Percentiles rank a stretch among this genome's conserved stretches.
phyloP scores from a whole-genome alignment of 805 yeast species.

The Wickerhamia fluorescens region DNA sequence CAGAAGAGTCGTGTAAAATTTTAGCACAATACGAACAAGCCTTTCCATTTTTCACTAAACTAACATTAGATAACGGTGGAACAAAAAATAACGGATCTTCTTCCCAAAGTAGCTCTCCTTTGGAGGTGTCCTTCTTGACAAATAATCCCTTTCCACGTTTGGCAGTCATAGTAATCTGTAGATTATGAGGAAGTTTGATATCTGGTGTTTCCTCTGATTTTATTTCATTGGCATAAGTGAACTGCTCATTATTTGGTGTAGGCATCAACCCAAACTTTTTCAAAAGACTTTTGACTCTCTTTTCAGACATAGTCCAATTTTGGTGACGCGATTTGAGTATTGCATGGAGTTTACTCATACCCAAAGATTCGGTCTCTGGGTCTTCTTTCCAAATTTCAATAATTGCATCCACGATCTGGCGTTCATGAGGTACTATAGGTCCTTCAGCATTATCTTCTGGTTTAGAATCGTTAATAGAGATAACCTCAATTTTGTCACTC shows the following conservation, averaged over 20 bases:
- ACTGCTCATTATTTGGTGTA: constrained; percentile 24
- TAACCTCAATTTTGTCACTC: constrained; percentile 25
- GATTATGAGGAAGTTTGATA: constrained; percentile 31
- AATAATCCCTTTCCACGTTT: constrained; percentile 57
- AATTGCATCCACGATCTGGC: constrained; percentile 55
- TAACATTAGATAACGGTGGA: constrained; percentile 62
- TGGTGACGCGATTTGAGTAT: constrained; percentile 46
- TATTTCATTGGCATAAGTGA: constrained; percentile 49
- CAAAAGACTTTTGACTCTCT: constrained; percentile 46
- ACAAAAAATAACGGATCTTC: constrained; percentile 55
- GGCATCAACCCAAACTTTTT: constrained; percentile 48
- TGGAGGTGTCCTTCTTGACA: constrained; percentile 39
- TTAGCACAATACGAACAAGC: constrained; percentile 73
- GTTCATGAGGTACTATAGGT: constrained; percentile 45
- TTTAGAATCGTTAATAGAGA: constrained; percentile 28
- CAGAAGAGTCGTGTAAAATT: constrained; percentile 29
- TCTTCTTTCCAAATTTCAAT: constrained; percentile 62
- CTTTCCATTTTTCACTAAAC: constrained; percentile 50
- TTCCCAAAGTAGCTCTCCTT: constrained; percentile 53
- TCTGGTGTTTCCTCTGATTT: constrained; percentile 43
- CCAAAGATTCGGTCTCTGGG: constrained; percentile 52
- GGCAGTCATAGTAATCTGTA: constrained; percentile 43
- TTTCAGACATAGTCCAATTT: constrained; percentile 57
- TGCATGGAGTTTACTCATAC: constrained; percentile 46
- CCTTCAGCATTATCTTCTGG: constrained; percentile 12